Conservation (phyloP, 2,329 filamentous ascomycete genomes). For the Sporothrix phasma region DNA sequence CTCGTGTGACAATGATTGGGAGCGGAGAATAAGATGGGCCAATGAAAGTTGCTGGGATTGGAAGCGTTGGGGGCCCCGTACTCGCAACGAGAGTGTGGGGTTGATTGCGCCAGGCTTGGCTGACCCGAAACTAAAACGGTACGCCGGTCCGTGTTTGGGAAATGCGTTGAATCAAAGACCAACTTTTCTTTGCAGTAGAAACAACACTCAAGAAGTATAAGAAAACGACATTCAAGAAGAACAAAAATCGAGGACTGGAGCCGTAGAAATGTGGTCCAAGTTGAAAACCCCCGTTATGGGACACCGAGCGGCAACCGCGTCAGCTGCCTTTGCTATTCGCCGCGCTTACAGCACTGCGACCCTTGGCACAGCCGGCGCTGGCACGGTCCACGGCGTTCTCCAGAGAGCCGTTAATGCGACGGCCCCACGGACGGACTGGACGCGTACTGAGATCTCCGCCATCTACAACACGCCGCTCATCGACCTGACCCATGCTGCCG, state of each 20-base stretch:
- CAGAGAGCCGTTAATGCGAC: slow-evolving; percentile 7
- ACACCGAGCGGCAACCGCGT: background rate
- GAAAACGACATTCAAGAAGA: background rate
- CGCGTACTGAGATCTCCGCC: slow-evolving; percentile 8
- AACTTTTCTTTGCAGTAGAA: background rate
- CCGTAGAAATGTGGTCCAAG: slow-evolving; percentile 1
- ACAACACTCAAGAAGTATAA: background rate
- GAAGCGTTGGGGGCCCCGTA: background rate
- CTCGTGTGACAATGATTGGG: background rate
- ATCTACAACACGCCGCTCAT: slow-evolving; percentile 11
- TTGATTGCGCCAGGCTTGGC: background rate
- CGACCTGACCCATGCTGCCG: slow-evolving; percentile 10
- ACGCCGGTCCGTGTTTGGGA: background rate
- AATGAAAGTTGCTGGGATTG: background rate
- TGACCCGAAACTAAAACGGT: background rate
- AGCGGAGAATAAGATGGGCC: background rate
- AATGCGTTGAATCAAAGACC: background rate
- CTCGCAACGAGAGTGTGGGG: background rate
- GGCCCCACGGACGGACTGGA: slow-evolving; percentile 13
- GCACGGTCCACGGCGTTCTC: slow-evolving; percentile 2
- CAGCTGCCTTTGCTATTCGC: background rate
- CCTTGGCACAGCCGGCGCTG: background rate
- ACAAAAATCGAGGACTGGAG: background rate
- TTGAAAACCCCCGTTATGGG: background rate
- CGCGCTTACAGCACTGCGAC: slow-evolving; percentile 7